phyloP scores from a whole-genome alignment of 2,329 filamentous ascomycete species.

The Colletotrichum sp. region DNA sequence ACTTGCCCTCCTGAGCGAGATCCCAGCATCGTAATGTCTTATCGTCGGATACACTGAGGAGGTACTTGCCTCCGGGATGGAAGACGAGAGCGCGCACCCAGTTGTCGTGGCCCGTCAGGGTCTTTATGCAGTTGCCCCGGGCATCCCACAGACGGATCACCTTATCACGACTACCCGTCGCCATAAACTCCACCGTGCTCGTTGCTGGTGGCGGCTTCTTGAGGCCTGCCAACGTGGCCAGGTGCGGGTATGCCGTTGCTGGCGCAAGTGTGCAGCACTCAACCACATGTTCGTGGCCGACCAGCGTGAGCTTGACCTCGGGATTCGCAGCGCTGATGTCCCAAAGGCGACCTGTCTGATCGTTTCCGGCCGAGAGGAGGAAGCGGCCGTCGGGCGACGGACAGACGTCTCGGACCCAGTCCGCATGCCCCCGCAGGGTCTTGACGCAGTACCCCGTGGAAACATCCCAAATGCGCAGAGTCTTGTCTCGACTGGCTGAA shows the following conservation, averaged over 20 bases:
- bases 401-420: constrained; percentile 90
- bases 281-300: constrained; percentile 86
- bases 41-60: constrained; percentile 86
- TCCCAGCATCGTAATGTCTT: constrained; percentile 96
- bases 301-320: constrained; percentile 79
- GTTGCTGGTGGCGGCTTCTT: constrained; percentile 80
- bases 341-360: constrained; percentile 84
- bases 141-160: constrained; percentile 89
- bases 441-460: constrained; percentile 92
- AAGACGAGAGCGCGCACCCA: constrained; percentile 90
- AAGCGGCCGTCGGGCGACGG: constrained; percentile 85
- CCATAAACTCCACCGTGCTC: constrained; percentile 85
- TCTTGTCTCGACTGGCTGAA: constrained; percentile 84
- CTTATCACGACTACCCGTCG: constrained; percentile 89
- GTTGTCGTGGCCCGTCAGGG: constrained; percentile 87
- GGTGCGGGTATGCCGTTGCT: constrained; percentile 75
- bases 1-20: constrained; percentile 85
- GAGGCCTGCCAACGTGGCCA: constrained; percentile 78
- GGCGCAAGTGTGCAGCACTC: constrained; percentile 90
- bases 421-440: constrained; percentile 84
- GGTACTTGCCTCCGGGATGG: constrained; percentile 89
- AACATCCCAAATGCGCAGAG: constrained; percentile 89
- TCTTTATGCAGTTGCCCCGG: constrained; percentile 84
- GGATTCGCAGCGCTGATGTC: constrained; percentile 72
- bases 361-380: constrained; percentile 82